A percentile compares a stretch with the other conserved stretches of the same genome.
phyloP scores from a whole-genome alignment of 257 asterid genomes.

The Jacaranda mimosifolia region DNA sequence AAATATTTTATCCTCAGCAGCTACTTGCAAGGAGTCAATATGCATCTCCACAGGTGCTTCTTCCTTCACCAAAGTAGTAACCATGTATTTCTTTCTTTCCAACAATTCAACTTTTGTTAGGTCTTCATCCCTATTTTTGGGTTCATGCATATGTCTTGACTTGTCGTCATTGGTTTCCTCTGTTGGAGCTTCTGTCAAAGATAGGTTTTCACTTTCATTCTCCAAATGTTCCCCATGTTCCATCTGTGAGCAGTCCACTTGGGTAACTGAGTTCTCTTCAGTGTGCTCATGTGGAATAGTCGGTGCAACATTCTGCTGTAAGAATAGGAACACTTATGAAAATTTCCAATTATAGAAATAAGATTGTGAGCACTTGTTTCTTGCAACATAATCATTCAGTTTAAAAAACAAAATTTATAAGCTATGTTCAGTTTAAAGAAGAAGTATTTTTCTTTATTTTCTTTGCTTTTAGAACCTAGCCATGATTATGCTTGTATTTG shows the following conservation, averaged over 20 bases:
- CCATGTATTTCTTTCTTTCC: constrained; percentile 19
- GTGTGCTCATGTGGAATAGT: constrained; percentile 17
- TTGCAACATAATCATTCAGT: neutral
- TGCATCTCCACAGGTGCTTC: constrained; percentile 20
- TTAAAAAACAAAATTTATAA: neutral
- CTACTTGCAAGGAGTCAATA: neutral
- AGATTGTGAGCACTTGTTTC: neutral
- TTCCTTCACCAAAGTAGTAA: neutral
- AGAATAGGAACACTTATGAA: constrained; percentile 6
- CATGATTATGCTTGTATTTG: neutral
- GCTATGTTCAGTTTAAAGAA: neutral
- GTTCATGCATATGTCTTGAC: neutral
- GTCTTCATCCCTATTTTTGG: neutral
- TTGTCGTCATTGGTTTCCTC: neutral
- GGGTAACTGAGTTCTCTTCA: constrained; percentile 3
- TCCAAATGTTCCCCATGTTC: constrained; percentile 14
- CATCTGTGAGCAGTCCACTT: constrained; percentile 7
- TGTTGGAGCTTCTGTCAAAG: constrained; percentile 7
- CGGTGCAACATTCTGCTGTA: constrained; percentile 31
- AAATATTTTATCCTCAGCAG: constrained; percentile 7
- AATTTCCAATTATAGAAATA: neutral
- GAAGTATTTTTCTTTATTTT: neutral
- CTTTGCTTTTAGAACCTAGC: neutral
- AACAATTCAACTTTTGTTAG: neutral
- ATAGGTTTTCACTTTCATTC: neutral